Evolutionary conservation across 176 grass and related monocot species (phyloP), one percentile per base, ranked within the genome.

Genomic region (Aegilops tauschii): DNA sequence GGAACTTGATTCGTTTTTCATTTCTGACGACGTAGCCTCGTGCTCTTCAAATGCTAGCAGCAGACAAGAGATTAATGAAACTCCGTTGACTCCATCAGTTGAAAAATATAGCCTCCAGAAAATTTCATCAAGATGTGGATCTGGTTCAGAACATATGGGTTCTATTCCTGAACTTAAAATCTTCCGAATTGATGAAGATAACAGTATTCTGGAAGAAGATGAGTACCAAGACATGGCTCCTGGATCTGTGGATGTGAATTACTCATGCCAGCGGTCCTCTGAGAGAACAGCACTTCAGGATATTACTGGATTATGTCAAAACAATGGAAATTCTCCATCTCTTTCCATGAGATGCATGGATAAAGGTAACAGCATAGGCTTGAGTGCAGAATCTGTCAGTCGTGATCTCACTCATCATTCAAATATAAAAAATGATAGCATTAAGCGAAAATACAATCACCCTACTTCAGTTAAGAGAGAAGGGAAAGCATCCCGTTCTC

Each of bases 121-220:
- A 71, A 52, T 91, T 77, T 89, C 92, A 29, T 88, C 47, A 59
- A 90, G 65, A 87, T 20, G 36, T 71, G 83, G 84, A 87, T 82
- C 85, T 82, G 70, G 87, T 91, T 92, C 84, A 72, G 88, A 90
- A 58, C 87, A 82, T 42, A 73, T 92, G 80, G 85, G 79, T 70
- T 86, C 87, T 52, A 90, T 87, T 79, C 90, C 92, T 72, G 95
- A 97, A 80, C 86, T 91, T 74, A 81, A 52, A 71, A 94, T 92
- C 78, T 97, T 92, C 83, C 83, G 86, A 86, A 97, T 97, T 80
- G 95, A 97, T 23, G 95, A 97, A 92, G 86, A 97, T 78, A 88
- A 74, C 73, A 77, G 27, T 79, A 90, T 83, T 65, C 71, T 59
- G n/a, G 92, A 97, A 78, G 88, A 85, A 88, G 86, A 91, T 83